Evolutionary conservation across 2,329 filamentous ascomycete species (phyloP).

Genomic region (Escovopsis sp.): DNA sequence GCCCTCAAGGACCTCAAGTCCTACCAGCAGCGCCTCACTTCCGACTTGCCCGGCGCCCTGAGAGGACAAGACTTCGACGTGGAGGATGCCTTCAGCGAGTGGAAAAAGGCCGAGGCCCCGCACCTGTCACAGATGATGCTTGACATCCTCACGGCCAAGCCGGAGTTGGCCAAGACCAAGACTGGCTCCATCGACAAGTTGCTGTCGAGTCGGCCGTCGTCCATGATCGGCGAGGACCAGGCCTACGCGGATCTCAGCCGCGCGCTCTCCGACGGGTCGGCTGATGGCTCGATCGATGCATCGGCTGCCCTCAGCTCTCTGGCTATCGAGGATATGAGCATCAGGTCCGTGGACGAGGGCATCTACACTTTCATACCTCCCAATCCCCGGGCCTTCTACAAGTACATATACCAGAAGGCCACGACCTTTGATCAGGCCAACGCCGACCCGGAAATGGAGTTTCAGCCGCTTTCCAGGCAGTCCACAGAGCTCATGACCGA

Average conservation of each 20-base stretch:
- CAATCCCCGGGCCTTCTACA: conserved; percentile 71
- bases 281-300: conserved; percentile 43
- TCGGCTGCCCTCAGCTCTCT: conserved; percentile 53
- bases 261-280: conserved; percentile 30
- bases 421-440: conserved; percentile 50
- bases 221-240: conserved; percentile 32
- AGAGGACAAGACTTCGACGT: conserved; percentile 77
- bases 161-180: conserved; percentile 67
- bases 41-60: conserved; percentile 63
- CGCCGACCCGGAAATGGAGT: conserved; percentile 33
- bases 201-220: conserved; percentile 36
- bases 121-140: conserved; percentile 90
- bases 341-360: conserved; percentile 43
- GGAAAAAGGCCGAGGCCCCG: conserved; percentile 80
- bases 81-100: conserved; percentile 74
- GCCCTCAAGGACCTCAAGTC: conserved; percentile 83
- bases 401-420: conserved; percentile 65
- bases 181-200: conserved; percentile 42
- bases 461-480: conserved; percentile 53
- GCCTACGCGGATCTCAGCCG: conserved; percentile 38
- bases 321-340: conserved; percentile 43
- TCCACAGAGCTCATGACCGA: conserved; percentile 76
- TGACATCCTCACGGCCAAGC: conserved; percentile 73
- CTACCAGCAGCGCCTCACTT: conserved; percentile 78
- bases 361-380: conserved; percentile 82